Evolutionary conservation across 2,329 filamentous ascomycete genomes (phyloP), one percentile per base, ranked within the genome.

Genomic region (Cadophora sp.): DNA sequence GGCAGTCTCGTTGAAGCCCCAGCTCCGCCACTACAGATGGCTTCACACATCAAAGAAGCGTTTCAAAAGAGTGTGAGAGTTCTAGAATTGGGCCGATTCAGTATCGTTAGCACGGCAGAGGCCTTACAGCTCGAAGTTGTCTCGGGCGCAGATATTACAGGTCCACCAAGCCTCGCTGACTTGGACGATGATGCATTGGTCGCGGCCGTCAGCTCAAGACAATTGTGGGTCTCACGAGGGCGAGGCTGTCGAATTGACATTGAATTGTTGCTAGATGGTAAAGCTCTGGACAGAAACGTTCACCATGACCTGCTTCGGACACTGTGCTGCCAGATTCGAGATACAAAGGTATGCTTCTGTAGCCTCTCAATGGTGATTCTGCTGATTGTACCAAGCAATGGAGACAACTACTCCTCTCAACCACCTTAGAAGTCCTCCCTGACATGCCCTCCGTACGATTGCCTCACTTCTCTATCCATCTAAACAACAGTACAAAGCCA

Each of bases 141-240:
- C 3, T 61, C 70, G 7, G 43, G 61, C 37, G 67, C 64, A 19
- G 66, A 62, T 2, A 9, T 75, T 26, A 22, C 26, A 50, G 19
- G 37, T 22, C 24, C 62, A 12, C 46, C 6, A 9, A 26, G 29
- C 12, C 12, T 55, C 4, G 22, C 22, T 26, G n/a, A 22, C 34
- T 16, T 58, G 22, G 50, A 31, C 14, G 34, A 43, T 5, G 51
- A 58, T 34, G 31, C 26, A 24, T 27, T 46, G n/a, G 8, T 58
- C 24, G 9, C 37, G 34, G 71, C 67, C 9, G 62, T 77, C n/a
- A 63, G 64, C 9, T 75, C 72, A 11, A 72, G 73, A 24, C 69
- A 67, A 26, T 19, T 75, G 22, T 77, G 76, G 76, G 65, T 72
- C 24, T 55, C 63, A 51, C 71, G 72, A 50, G 73, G 71, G n/a